Evolutionary conservation across 148 eudicot genomes (phyloP).

Genomic region (Silene latifolia): DNA sequence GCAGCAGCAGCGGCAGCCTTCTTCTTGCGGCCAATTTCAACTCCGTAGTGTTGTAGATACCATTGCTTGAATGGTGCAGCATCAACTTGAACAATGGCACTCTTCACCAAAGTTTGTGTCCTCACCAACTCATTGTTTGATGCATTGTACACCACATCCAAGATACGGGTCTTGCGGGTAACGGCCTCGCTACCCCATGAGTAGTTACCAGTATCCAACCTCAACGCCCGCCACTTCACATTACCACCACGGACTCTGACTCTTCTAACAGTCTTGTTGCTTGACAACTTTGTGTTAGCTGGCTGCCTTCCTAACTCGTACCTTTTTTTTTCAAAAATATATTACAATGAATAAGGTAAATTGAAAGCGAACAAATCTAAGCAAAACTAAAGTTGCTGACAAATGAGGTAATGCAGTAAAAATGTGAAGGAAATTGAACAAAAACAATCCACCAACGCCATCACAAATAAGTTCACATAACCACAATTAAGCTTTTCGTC

Average conservation of each 20-base stretch:
- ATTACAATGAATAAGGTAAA: background rate
- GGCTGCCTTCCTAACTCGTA: conserved; percentile 95
- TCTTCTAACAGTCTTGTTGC: conserved; percentile 75
- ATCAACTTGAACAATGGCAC: conserved; percentile 86
- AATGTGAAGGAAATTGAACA: background rate
- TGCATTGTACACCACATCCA: conserved; percentile 85
- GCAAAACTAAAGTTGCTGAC: background rate
- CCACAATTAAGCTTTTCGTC: background rate
- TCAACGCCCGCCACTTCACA: conserved; percentile 85
- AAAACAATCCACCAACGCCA: background rate
- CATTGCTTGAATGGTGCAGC: conserved; percentile 87
- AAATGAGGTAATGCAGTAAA: background rate
- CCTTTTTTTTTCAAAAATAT: conserved; percentile 30
- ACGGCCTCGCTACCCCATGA: conserved; percentile 88
- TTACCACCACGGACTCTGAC: conserved; percentile 82
- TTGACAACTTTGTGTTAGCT: conserved; percentile 78
- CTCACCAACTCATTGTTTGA: conserved; percentile 90
- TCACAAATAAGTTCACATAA: too few species aligned
- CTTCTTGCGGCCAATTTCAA: conserved; percentile 80
- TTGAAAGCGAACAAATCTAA: background rate
- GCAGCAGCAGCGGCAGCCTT: conserved; percentile 46
- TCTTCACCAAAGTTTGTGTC: conserved; percentile 80
- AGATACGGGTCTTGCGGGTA: conserved; percentile 65
- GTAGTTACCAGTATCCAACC: conserved; percentile 85
- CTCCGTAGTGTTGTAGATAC: conserved; percentile 81